Evolutionary conservation across 2,329 filamentous ascomycete genomes (phyloP).

Genomic region (Phaeoacremonium minimum): DNA sequence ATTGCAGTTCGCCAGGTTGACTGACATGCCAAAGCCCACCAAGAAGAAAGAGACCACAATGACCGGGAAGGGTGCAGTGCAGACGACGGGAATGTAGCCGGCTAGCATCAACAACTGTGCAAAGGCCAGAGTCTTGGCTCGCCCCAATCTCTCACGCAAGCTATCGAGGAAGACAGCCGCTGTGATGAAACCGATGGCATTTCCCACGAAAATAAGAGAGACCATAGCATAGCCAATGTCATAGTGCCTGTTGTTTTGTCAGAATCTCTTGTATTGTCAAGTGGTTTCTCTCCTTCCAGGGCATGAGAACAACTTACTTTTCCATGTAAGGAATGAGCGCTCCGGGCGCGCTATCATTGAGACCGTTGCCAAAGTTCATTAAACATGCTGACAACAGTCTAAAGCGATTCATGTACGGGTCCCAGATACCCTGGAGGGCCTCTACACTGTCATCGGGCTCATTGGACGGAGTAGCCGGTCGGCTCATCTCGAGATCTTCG

Average conservation of each 20-base stretch:
- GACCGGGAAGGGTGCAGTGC: slow-evolving; percentile 64
- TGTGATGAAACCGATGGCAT: slow-evolving; percentile 71
- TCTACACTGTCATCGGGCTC: slow-evolving; percentile 30
- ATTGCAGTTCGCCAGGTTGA: slow-evolving; percentile 54
- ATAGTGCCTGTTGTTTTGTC: slow-evolving; percentile 49
- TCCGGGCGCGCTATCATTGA: slow-evolving; percentile 73
- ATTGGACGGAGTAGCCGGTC: slow-evolving; percentile 38
- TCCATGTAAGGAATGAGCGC: slow-evolving; percentile 81
- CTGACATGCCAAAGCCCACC: slow-evolving; percentile 53
- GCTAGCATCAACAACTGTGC: slow-evolving; percentile 51
- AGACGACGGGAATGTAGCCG: slow-evolving; percentile 63
- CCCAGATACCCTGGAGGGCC: slow-evolving; percentile 51
- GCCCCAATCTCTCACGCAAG: slow-evolving; percentile 58
- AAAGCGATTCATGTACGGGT: slow-evolving; percentile 66
- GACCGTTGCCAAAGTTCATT: slow-evolving; percentile 63
- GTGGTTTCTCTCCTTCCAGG: too few species aligned
- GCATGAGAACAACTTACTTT: slow-evolving; percentile 27
- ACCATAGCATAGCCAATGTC: slow-evolving; percentile 72
- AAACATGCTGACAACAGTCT: slow-evolving; percentile 61
- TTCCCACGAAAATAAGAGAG: slow-evolving; percentile 77
- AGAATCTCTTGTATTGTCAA: too few species aligned
- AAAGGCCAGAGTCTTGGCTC: slow-evolving; percentile 58
- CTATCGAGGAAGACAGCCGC: slow-evolving; percentile 67
- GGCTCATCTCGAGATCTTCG: slow-evolving; percentile 47
- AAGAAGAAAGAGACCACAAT: slow-evolving; percentile 68